Conservation (phyloP, 768 basidiomycete genomes). For the Mycena sanguinolenta region DNA sequence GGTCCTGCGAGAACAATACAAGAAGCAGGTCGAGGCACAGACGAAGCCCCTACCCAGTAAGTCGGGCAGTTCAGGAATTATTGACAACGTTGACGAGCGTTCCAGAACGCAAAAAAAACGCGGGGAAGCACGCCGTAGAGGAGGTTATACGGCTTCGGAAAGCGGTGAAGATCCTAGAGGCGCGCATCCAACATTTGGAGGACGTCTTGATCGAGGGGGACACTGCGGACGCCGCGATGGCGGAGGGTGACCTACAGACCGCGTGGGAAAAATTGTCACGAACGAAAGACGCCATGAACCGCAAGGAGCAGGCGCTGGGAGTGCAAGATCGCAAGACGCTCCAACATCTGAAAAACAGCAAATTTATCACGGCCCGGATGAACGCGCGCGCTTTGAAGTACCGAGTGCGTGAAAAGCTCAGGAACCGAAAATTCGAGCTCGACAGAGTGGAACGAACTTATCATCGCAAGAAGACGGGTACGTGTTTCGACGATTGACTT, state of each 20-base stretch:
- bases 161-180: too few relatives aligned
- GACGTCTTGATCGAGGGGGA: too few relatives aligned
- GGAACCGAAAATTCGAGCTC: not conserved
- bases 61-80: not conserved
- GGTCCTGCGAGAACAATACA: conserved; percentile 49
- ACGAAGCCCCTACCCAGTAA: conserved; percentile 3
- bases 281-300: too few relatives aligned
- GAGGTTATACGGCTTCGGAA: too few relatives aligned
- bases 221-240: too few relatives aligned
- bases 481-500: not conserved
- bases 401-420: not conserved
- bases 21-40: conserved; percentile 47
- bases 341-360: not conserved
- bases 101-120: too few relatives aligned
- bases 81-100: not conserved
- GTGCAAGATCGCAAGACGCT: not conserved
- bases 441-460: not conserved
- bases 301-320: too few relatives aligned
- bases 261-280: too few relatives aligned
- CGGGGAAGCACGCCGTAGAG: too few relatives aligned
- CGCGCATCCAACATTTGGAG: too few relatives aligned
- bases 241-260: too few relatives aligned
- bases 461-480: not conserved
- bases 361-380: not conserved
- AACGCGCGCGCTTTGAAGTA: not conserved